Evolutionary conservation across 1,284 basidiomycete genomes (phyloP), one percentile per base, ranked within the genome.

Genomic region (Cryptococcus maquisensis): DNA sequence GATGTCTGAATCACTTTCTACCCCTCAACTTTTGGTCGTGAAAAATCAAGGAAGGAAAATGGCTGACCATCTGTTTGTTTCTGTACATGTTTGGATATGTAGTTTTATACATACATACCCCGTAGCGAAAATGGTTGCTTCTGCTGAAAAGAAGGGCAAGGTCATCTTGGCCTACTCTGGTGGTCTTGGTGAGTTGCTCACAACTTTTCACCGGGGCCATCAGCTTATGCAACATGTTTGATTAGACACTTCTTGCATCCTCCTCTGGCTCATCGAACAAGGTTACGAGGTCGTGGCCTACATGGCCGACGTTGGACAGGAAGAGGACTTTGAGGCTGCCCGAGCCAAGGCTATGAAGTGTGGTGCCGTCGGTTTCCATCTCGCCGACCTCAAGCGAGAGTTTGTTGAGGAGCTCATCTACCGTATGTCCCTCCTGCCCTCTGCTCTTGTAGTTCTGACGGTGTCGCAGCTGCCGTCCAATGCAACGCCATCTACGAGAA

Each of bases 401-500:
- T 98, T 99, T 68, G 84, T 99, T 55, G 91, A 88, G 54, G 88
- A 98, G 76, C 84, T 98, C 68, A 97, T 99, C 75, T 98, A 95
- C 79, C 91, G 72, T 74, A 52, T 65, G 69, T 68, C 4, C 38
- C 13, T 20, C 16, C 12, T 42, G 12, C 24, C 32, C n/a, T 39
- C 40, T 23, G 23, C 21, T 45, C 32, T 9, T 7, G 18, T 38
- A 43, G 43, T 42, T 47, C 5, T 28, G 15, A n/a, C 10, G n/a
- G 2, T 36, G 32, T 2, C 32, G 12, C 54, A 75, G 73, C 95
- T 46, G 94, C 95, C 51, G 86, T 99, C 26, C 95, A 99, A 79
- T 91, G 91, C 61, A 99, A 99, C 78, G 91, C 90, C 78, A 98
- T 98, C 79, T 99, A 99, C 79, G 96, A 99, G 82, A 92, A 91